Conservation (phyloP, 106 monocot species). For the Phalaenopsis equestris region DNA sequence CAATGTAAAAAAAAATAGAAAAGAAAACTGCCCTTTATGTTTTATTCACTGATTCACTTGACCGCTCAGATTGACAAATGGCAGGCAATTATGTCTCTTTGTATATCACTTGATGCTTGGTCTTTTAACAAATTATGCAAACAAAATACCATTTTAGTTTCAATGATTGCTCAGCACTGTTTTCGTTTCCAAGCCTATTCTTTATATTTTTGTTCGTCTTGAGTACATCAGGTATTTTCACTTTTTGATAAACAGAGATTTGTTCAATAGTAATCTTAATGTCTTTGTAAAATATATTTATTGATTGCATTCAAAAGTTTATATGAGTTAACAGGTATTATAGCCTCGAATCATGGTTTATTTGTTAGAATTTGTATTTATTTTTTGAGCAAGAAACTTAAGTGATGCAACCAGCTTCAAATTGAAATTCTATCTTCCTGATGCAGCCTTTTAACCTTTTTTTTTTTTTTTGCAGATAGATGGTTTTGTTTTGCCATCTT, state of each 20-base stretch:
- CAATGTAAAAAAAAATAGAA: not conserved
- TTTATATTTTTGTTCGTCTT: not conserved
- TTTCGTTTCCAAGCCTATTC: not conserved
- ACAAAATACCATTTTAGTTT: not conserved
- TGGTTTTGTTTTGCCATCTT: conserved; percentile 54
- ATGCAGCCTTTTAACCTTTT: not conserved
- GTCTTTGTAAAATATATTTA: not conserved
- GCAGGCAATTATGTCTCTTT: not conserved
- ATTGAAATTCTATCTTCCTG: not conserved
- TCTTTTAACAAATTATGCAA: not conserved
- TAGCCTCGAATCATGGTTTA: not conserved
- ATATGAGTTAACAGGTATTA: not conserved
- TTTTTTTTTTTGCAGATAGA: conserved; percentile 42
- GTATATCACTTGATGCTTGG: not conserved
- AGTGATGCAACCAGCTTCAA: not conserved
- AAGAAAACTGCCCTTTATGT: not conserved
- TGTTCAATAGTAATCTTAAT: not conserved
- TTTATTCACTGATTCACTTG: not conserved
- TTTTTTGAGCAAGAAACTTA: not conserved
- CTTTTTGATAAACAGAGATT: not conserved
- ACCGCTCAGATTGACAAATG: not conserved
- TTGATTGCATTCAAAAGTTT: not conserved
- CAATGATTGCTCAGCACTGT: not conserved
- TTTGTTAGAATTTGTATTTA: not conserved
- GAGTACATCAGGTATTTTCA: not conserved